phyloP scores from a whole-genome alignment of 371 early-diverging fungal genomes.

The Funneliformis caledonium region DNA sequence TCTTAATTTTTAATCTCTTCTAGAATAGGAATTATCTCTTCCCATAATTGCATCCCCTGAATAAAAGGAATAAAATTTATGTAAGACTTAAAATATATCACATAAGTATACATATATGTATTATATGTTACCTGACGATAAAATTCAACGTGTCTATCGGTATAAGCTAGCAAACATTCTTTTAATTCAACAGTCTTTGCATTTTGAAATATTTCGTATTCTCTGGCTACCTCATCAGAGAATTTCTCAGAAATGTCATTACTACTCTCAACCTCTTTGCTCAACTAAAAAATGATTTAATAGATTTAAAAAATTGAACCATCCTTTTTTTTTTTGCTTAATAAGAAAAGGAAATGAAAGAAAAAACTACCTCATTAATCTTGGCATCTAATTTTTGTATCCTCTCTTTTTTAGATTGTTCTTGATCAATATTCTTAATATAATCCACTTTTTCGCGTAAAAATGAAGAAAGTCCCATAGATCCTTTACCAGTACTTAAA shows the following conservation, averaged over 20 bases:
- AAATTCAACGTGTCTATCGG: constrained; percentile 78
- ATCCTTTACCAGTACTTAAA: constrained; percentile 57
- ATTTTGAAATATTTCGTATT: constrained; percentile 76
- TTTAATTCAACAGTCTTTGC: constrained; percentile 84
- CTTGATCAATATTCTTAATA: constrained; percentile 86
- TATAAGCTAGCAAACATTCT: constrained; percentile 70
- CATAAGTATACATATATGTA: background rate
- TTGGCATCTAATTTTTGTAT: constrained; percentile 72
- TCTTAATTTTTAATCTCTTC: constrained; percentile 47
- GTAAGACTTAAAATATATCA: background rate
- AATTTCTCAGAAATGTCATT: constrained; percentile 72
- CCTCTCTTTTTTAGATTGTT: constrained; percentile 78
- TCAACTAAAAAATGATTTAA: constrained; percentile 57
- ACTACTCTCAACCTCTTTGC: constrained; percentile 79
- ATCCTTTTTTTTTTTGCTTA: background rate
- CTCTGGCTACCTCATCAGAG: constrained; percentile 79
- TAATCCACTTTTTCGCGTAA: constrained; percentile 90
- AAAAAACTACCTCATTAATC: constrained; percentile 67
- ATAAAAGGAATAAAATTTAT: background rate
- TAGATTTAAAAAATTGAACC: background rate
- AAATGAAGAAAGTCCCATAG: constrained; percentile 73
- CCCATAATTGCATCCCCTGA: constrained; percentile 67
- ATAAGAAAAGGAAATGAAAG: constrained; percentile 4
- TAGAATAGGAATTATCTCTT: constrained; percentile 65
- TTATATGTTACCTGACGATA: constrained; percentile 67